Evolutionary conservation across 1,139 yeast species (phyloP).

Genomic region (Candida gigantensis): DNA sequence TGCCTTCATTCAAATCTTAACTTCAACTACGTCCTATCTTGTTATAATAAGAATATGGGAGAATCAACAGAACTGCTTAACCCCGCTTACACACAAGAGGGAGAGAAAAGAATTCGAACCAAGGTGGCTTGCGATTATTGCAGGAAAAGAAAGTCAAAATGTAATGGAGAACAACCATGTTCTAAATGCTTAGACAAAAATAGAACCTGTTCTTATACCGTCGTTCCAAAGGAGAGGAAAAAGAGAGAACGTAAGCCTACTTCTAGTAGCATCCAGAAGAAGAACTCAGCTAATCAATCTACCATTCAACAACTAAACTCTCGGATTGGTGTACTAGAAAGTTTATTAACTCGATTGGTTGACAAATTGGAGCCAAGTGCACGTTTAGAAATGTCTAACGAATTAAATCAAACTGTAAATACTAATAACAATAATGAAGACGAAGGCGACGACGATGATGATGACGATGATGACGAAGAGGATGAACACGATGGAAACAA

Average conservation of each 20-base stretch:
- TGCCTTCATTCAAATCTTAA: no score
- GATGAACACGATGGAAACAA: constrained; percentile 1
- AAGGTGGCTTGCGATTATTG: constrained; percentile 59
- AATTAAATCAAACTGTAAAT: neutral
- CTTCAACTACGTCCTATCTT: no score
- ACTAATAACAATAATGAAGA: neutral
- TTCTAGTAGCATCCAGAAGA: neutral
- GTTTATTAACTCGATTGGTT: constrained; percentile 12
- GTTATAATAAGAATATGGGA: neutral
- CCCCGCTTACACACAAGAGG: constrained; percentile 10
- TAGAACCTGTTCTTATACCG: constrained; percentile 27
- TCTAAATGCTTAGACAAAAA: constrained; percentile 36
- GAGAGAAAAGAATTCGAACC: constrained; percentile 24
- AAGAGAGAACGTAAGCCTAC: constrained; percentile 11
- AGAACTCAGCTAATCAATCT: constrained; percentile 1
- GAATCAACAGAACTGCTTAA: constrained; percentile 4
- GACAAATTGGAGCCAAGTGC: constrained; percentile 12
- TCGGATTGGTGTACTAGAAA: constrained; percentile 14
- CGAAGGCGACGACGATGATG: constrained; percentile 4
- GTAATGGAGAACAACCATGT: constrained; percentile 51
- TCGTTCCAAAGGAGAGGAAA: constrained; percentile 19
- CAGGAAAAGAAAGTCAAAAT: constrained; percentile 49
- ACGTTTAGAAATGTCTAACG: constrained; percentile 3
- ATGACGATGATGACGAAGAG: constrained; percentile 1
- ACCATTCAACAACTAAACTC: constrained; percentile 13